Evolutionary conservation across 768 basidiomycete genomes (phyloP).

Genomic region (Hortiboletus campestris): DNA sequence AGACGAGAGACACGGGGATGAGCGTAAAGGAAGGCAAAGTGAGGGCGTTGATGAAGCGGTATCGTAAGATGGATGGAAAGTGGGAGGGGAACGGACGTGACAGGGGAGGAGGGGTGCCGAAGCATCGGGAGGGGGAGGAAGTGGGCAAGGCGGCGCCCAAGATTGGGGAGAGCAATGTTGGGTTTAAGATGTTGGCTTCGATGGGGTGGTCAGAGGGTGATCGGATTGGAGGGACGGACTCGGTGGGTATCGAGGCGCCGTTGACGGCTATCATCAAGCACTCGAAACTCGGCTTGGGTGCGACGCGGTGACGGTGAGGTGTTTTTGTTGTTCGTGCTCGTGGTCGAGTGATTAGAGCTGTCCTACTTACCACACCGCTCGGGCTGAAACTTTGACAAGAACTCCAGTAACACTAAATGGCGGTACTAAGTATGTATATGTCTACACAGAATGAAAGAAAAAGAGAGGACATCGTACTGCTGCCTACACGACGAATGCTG

Average conservation of each 20-base stretch:
- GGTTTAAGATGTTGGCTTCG: slow-evolving; percentile 79
- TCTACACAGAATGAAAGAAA: no score
- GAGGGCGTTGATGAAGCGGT: slow-evolving; percentile 38
- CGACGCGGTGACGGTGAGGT: slow-evolving; percentile 32
- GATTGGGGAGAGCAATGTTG: slow-evolving; percentile 76
- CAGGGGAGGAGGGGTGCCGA: slow-evolving; percentile 35
- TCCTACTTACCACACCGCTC: no score
- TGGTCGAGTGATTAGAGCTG: no score
- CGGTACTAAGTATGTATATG: no score
- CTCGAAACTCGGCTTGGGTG: slow-evolving; percentile 83
- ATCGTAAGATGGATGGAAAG: slow-evolving; percentile 21
- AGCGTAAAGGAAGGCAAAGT: slow-evolving; percentile 62
- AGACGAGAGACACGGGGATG: slow-evolving; percentile 60
- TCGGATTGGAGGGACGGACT: slow-evolving; percentile 58
- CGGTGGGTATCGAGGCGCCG: slow-evolving; percentile 69
- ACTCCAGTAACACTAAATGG: no score
- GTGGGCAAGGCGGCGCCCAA: slow-evolving; percentile 88
- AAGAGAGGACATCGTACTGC: background rate
- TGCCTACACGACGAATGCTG: background rate
- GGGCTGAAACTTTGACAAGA: no score
- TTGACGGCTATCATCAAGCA: slow-evolving; percentile 84
- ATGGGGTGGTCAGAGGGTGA: slow-evolving; percentile 94
- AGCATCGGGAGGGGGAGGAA: slow-evolving; percentile 79
- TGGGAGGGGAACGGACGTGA: background rate
- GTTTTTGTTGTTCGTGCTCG: no score